Evolutionary conservation across 1,284 basidiomycete genomes (phyloP).

Genomic region (Boletus coffeatus): DNA sequence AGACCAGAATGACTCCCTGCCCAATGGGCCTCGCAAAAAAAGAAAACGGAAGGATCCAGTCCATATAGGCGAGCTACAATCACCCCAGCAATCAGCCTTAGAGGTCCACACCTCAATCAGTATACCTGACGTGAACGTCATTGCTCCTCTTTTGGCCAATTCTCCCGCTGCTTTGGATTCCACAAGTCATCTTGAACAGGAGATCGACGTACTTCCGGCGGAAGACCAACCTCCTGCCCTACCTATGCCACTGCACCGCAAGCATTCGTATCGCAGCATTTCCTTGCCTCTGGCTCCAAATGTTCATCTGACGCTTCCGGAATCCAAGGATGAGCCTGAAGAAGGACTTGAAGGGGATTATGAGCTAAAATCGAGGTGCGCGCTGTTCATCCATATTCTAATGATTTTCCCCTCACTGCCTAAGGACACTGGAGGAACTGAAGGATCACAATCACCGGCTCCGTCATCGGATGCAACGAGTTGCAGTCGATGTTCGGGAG

Average conservation of each 20-base stretch:
- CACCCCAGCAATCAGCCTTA: slow-evolving; percentile 11
- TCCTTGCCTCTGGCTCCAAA: slow-evolving; percentile 17
- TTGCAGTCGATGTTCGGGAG: slow-evolving; percentile 55
- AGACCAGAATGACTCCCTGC: slow-evolving; percentile 33
- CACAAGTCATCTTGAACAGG: slow-evolving; percentile 5
- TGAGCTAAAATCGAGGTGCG: slow-evolving; percentile 53
- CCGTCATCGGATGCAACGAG: slow-evolving; percentile 58
- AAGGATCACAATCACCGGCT: slow-evolving; percentile 57
- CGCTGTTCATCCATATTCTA: slow-evolving; percentile 11
- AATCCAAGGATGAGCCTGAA: slow-evolving; percentile 38
- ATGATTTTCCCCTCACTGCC: slow-evolving; percentile 1
- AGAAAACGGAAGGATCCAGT: slow-evolving; percentile 8
- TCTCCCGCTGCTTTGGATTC: not conserved
- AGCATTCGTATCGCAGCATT: slow-evolving; percentile 22
- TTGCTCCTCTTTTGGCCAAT: slow-evolving; percentile 4
- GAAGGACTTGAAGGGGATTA: slow-evolving; percentile 49
- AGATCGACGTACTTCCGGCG: slow-evolving; percentile 1
- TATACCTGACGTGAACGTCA: slow-evolving; percentile 2
- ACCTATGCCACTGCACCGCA: slow-evolving; percentile 21
- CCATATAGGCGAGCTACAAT: slow-evolving; percentile 9
- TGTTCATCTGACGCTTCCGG: slow-evolving; percentile 18
- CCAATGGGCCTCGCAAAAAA: slow-evolving; percentile 13
- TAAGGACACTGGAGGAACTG: slow-evolving; percentile 53
- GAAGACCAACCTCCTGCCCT: slow-evolving; percentile 1
- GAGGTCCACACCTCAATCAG: slow-evolving; percentile 10